A percentile compares a stretch with the other conserved stretches of the same genome.
Conservation (phyloP, 192 early-diverging fungal species). For the Cetraspora pellucida region DNA sequence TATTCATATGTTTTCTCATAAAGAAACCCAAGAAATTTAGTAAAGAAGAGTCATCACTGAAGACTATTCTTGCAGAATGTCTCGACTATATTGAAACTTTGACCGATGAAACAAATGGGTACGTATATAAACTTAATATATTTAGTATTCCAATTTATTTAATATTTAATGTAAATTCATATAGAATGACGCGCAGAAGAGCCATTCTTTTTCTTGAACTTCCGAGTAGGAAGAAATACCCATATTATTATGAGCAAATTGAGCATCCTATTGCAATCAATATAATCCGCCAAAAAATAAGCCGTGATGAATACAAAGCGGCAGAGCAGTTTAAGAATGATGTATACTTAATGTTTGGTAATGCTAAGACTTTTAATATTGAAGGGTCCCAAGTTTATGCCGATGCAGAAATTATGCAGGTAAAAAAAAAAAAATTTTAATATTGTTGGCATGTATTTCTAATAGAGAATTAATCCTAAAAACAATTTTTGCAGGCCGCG, state of each 20-base stretch:
- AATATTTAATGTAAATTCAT: not conserved
- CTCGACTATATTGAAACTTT: constrained; percentile 65
- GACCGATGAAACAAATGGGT: constrained; percentile 48
- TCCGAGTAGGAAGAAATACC: constrained; percentile 72
- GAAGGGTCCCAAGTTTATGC: constrained; percentile 86
- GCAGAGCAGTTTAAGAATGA: constrained; percentile 74
- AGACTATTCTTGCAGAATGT: constrained; percentile 51
- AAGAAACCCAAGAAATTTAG: constrained; percentile 46
- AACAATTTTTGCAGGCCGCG: too few species aligned
- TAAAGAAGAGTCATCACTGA: constrained; percentile 48
- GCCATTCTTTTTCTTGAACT: constrained; percentile 79
- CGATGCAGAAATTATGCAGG: constrained; percentile 72
- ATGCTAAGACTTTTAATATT: constrained; percentile 89
- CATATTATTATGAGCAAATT: constrained; percentile 91
- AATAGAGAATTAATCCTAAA: too few species aligned
- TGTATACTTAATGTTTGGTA: constrained; percentile 85
- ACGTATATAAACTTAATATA: constrained; percentile 2
- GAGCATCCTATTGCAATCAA: constrained; percentile 81
- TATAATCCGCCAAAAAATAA: too few species aligned
- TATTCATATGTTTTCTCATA: too few species aligned
- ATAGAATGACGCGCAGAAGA: constrained; percentile 52
- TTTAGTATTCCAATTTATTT: not conserved
- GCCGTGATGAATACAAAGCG: constrained; percentile 63
- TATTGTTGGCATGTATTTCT: not conserved
- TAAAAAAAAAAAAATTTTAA: constrained; percentile 32